These are phyloP conservation scores for Sporothrix pseudoabietina DNA, from an alignment of 2,329 filamentous ascomycete genomes.

Conservation along the genomic window DNA sequence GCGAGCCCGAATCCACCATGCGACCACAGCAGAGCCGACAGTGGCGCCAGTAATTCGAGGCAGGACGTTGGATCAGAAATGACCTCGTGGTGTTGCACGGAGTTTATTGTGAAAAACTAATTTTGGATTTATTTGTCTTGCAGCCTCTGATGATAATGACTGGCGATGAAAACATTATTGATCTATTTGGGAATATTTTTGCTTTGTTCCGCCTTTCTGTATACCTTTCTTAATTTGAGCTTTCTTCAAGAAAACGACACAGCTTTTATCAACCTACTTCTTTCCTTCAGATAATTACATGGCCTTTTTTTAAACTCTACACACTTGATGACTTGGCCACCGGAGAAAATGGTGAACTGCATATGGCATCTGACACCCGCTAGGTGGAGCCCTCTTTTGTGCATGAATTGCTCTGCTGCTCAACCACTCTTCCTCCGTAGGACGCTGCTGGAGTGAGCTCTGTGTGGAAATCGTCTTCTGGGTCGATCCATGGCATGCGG, in stretches of 20 bases:
- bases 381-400: neutral
- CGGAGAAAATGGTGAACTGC: constrained; percentile 18
- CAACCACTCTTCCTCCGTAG: neutral
- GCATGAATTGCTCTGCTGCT: constrained; percentile 3
- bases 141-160: neutral
- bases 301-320: neutral
- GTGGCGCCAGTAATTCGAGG: neutral
- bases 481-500: constrained; percentile 6
- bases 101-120: neutral
- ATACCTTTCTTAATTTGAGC: neutral
- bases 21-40: constrained; percentile 11
- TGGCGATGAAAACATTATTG: neutral
- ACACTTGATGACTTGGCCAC: neutral
- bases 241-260: neutral
- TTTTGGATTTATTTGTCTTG: neutral
- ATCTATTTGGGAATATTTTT: neutral
- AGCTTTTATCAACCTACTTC: neutral
- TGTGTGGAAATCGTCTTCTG: neutral
- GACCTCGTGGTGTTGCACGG: neutral
- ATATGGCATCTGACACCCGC: neutral
- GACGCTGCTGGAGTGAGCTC: neutral
- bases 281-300: neutral
- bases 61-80: neutral
- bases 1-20: neutral
- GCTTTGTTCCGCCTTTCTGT: neutral